Conservation (phyloP, 805 yeast genomes). For the Candida vaughaniae region DNA sequence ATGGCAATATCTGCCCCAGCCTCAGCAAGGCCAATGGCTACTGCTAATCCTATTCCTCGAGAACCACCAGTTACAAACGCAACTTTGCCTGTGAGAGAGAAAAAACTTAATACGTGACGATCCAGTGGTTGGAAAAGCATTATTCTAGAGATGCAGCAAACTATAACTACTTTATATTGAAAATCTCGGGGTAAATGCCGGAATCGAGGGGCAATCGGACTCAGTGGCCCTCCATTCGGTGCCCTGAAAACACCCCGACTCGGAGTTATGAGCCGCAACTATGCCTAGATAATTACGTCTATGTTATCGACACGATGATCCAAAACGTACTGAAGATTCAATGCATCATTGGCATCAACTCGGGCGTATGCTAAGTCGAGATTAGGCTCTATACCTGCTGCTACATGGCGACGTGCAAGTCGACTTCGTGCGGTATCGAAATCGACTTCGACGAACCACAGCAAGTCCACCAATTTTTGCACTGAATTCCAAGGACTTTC, state of each 20-base stretch:
- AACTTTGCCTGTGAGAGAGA: constrained; percentile 36
- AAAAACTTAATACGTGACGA: constrained; percentile 29
- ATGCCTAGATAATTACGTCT: not conserved
- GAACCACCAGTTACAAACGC: constrained; percentile 44
- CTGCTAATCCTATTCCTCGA: constrained; percentile 46
- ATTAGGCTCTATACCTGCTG: constrained; percentile 48
- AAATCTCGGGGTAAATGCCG: no score
- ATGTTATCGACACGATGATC: constrained; percentile 8
- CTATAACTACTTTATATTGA: no score
- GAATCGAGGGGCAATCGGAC: no score
- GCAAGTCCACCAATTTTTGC: constrained; percentile 34
- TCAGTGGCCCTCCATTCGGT: no score
- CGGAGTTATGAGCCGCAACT: no score
- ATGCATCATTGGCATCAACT: constrained; percentile 56
- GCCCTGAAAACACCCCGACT: no score
- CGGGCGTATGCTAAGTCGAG: constrained; percentile 51
- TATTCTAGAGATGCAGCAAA: no score
- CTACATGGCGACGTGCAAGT: constrained; percentile 64
- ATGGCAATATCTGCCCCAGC: constrained; percentile 44
- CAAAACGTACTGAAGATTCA: constrained; percentile 52
- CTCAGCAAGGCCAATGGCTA: constrained; percentile 39
- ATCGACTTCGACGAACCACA: constrained; percentile 53
- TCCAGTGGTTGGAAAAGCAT: constrained; percentile 14
- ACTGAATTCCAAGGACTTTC: constrained; percentile 61
- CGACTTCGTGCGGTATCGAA: constrained; percentile 49